Percentiles rank a stretch among this genome's conserved stretches.
Conservation (phyloP, 1,284 basidiomycete species). For the Ceratobasidium sp. region DNA sequence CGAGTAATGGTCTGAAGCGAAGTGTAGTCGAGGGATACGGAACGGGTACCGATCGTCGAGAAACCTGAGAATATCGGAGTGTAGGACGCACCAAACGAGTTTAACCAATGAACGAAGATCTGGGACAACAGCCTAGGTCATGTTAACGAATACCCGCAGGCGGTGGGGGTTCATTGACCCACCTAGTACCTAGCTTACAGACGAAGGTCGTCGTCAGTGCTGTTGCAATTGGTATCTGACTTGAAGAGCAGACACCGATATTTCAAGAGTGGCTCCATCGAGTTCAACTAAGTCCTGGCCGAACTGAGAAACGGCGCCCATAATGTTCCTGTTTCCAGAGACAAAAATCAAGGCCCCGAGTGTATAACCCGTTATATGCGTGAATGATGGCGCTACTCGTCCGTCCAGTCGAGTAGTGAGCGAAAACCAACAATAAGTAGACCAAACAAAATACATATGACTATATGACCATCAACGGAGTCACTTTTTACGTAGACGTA, state of each 20-base stretch:
- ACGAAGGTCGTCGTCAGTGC: background rate
- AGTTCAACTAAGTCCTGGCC: conserved; percentile 72
- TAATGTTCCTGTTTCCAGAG: conserved; percentile 81
- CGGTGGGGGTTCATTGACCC: conserved; percentile 53
- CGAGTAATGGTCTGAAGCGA: conserved; percentile 63
- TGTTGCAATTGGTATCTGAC: background rate
- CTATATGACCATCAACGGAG: conserved; percentile 87
- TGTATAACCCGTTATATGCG: conserved; percentile 76
- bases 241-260: conserved; percentile 70
- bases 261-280: conserved; percentile 63
- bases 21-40: conserved; percentile 67
- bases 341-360: conserved; percentile 92
- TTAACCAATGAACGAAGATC: background rate
- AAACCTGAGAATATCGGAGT: background rate
- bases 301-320: conserved; percentile 84
- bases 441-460: conserved; percentile 57
- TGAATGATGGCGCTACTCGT: conserved; percentile 80
- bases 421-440: background rate
- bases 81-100: conserved; percentile 62
- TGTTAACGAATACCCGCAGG: conserved; percentile 62
- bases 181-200: conserved; percentile 19
- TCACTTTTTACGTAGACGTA: conserved; percentile 83
- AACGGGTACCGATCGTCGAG: conserved; percentile 66
- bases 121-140: background rate
- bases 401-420: background rate